Conservation (phyloP, 1,284 basidiomycete genomes). For the Phellopilus nigrolimitatus region DNA sequence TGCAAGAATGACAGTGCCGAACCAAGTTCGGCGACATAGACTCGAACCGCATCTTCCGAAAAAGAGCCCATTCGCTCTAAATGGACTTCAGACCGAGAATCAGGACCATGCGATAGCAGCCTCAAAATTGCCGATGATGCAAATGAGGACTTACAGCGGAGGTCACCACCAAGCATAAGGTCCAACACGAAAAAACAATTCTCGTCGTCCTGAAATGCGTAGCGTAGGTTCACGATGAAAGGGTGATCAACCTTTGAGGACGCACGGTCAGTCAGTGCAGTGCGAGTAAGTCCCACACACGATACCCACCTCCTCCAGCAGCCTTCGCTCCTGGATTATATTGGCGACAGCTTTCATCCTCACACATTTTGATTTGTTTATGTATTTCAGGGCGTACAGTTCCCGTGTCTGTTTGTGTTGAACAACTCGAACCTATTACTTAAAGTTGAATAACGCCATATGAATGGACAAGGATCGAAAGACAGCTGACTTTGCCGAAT, state of each 20-base stretch:
- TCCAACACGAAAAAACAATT: conserved; percentile 99
- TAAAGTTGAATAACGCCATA: not conserved
- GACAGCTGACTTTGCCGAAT: conserved; percentile 81
- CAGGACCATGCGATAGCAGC: no score
- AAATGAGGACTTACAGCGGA: conserved; percentile 69
- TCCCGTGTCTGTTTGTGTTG: conserved; percentile 97
- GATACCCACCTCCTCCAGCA: conserved; percentile 80
- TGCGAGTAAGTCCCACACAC: not conserved
- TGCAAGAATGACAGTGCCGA: conserved; percentile 91
- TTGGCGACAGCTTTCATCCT: conserved; percentile 98
- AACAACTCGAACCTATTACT: conserved; percentile 87
- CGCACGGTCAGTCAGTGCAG: not conserved
- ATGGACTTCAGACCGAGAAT: conserved; percentile 60
- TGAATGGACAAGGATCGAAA: conserved; percentile 19
- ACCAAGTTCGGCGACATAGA: conserved; percentile 88
- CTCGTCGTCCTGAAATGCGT: conserved; percentile 98
- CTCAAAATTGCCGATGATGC: conserved; percentile 25
- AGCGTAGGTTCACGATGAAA: conserved; percentile 93
- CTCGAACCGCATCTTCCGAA: conserved; percentile 81
- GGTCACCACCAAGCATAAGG: conserved; percentile 95
- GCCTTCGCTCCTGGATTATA: conserved; percentile 89
- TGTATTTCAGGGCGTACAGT: conserved; percentile 97
- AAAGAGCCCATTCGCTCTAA: conserved; percentile 84
- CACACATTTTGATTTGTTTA: conserved; percentile 96
- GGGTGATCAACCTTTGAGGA: conserved; percentile 84